These are phyloP conservation scores for Leccinum subgranulosum DNA, from an alignment of 768 basidiomycete species.

Conservation along the genomic window DNA sequence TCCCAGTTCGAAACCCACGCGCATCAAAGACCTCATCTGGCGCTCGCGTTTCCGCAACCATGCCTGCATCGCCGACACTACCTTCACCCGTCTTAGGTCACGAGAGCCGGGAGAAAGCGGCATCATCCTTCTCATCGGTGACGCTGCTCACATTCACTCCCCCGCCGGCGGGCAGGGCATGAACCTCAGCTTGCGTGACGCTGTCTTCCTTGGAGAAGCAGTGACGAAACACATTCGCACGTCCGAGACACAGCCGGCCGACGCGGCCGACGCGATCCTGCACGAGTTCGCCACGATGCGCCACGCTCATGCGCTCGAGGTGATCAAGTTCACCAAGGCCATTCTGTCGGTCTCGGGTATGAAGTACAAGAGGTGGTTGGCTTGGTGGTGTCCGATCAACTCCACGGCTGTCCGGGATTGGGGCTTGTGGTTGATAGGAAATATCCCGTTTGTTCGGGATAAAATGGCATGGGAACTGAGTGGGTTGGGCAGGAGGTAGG, in stretches of 20 bases:
- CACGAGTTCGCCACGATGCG: conserved; percentile 3
- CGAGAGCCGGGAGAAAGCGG: too few relatives aligned
- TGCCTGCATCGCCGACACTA: conserved; percentile 40
- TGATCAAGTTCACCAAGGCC: conserved; percentile 21
- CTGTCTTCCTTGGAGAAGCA: conserved; percentile 39
- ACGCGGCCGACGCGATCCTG: conserved; percentile 30
- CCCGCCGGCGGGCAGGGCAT: conserved; percentile 54
- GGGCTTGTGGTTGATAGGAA: conserved; percentile 16
- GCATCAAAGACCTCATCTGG: conserved; percentile 38
- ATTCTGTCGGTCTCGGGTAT: conserved; percentile 24
- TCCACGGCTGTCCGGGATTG: conserved; percentile 20
- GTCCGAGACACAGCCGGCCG: neutral
- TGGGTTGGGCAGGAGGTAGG: conserved; percentile 18
- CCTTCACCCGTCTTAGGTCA: conserved; percentile 28
- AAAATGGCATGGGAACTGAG: conserved; percentile 15
- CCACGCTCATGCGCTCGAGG: too few relatives aligned
- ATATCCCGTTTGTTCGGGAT: conserved; percentile 12
- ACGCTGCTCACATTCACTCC: conserved; percentile 16
- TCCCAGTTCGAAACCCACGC: conserved; percentile 21
- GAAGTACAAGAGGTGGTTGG: conserved; percentile 8
- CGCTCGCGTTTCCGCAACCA: conserved; percentile 44
- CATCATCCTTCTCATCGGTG: too few relatives aligned
- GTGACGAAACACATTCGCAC: conserved; percentile 33
- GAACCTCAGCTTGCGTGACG: conserved; percentile 53
- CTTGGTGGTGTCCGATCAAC: conserved; percentile 22